Evolutionary conservation across 768 basidiomycete genomes (phyloP).

Genomic region (Russula sp.): DNA sequence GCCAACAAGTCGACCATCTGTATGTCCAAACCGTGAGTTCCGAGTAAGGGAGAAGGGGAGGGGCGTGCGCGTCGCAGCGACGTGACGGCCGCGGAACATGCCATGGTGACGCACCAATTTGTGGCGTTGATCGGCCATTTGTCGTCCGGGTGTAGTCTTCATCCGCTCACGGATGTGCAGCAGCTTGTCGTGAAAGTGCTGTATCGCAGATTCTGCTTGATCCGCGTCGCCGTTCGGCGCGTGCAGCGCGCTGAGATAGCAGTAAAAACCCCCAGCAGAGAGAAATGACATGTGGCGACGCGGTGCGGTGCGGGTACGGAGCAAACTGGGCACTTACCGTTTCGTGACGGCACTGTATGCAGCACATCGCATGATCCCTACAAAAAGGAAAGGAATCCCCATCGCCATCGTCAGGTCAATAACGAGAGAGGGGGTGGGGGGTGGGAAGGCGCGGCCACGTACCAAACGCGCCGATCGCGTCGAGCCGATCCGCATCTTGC

Average conservation of each 20-base stretch:
- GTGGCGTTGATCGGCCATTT: slow-evolving; percentile 66
- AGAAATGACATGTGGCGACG: background rate
- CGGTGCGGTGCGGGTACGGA: too few species aligned
- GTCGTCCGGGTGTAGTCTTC: slow-evolving; percentile 69
- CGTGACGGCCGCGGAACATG: too few species aligned
- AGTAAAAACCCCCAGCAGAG: background rate
- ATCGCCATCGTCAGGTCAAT: background rate
- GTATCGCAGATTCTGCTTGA: slow-evolving; percentile 49
- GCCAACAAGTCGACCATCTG: slow-evolving; percentile 63
- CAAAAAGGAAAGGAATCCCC: background rate
- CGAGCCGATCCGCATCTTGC: slow-evolving; percentile 48
- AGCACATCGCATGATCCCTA: slow-evolving; percentile 43
- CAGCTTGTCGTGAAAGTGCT: slow-evolving; percentile 85
- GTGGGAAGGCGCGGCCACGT: slow-evolving; percentile 5
- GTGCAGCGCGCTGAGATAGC: slow-evolving; percentile 35
- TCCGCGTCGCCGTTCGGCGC: slow-evolving; percentile 43
- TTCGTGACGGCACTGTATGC: slow-evolving; percentile 40
- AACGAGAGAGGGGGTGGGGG: background rate
- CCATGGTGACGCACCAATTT: slow-evolving; percentile 44
- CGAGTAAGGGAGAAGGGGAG: background rate
- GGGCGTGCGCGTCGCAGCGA: background rate
- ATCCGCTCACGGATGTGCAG: slow-evolving; percentile 65
- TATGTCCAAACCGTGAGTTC: background rate
- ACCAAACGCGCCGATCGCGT: slow-evolving; percentile 51
- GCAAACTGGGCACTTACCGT: slow-evolving; percentile 24